Evolutionary conservation across 192 early-diverging fungal species (phyloP).

Genomic region (Spizellomyces punctatus): DNA sequence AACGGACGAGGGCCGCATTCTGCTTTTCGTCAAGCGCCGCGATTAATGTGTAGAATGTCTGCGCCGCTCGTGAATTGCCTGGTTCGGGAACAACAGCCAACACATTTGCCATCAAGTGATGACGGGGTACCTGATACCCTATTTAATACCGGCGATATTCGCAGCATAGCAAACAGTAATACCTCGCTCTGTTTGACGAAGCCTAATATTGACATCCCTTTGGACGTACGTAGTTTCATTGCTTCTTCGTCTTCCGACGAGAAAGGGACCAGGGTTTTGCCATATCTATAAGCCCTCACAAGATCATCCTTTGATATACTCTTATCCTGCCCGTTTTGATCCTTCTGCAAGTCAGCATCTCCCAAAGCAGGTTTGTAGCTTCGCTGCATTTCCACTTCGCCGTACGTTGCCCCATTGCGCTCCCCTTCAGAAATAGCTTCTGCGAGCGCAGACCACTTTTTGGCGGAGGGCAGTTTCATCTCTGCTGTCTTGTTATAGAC

Average conservation of each 20-base stretch:
- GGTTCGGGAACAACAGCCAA: constrained; percentile 56
- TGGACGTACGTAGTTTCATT: constrained; percentile 56
- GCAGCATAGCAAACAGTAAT: not conserved
- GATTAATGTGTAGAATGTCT: constrained; percentile 55
- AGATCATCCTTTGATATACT: constrained; percentile 50
- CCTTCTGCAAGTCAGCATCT: constrained; percentile 15
- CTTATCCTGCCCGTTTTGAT: constrained; percentile 12
- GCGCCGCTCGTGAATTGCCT: constrained; percentile 33
- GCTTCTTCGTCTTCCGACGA: constrained; percentile 61
- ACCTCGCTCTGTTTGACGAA: constrained; percentile 46
- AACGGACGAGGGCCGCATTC: constrained; percentile 63
- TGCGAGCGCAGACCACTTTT: constrained; percentile 65
- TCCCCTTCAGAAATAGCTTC: constrained; percentile 40
- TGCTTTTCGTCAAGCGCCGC: constrained; percentile 54
- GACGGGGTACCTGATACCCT: constrained; percentile 51
- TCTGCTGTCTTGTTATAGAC: constrained; percentile 61
- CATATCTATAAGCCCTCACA: constrained; percentile 67
- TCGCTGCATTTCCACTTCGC: constrained; percentile 40
- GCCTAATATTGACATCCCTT: constrained; percentile 63
- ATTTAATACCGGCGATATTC: not conserved
- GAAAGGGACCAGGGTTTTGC: constrained; percentile 69
- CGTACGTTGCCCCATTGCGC: constrained; percentile 20
- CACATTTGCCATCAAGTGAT: constrained; percentile 57
- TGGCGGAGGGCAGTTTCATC: constrained; percentile 57
- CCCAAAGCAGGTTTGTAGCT: constrained; percentile 39